Evolutionary conservation across 768 basidiomycete species (phyloP).

Genomic region (Kwoniella botswanensis): DNA sequence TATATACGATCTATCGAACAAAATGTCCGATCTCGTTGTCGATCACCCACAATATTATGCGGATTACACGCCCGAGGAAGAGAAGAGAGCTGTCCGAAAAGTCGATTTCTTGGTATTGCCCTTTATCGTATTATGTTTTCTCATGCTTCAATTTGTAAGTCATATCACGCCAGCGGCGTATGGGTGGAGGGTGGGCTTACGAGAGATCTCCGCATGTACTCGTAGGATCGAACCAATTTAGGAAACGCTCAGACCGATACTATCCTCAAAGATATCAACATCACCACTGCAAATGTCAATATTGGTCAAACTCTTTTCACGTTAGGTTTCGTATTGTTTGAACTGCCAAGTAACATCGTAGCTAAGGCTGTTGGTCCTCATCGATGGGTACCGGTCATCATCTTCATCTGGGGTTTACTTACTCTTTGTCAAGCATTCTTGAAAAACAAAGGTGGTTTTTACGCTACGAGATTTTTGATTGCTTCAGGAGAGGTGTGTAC

Average conservation of each 20-base stretch:
- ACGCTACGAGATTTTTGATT: constrained; percentile 47
- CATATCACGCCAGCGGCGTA: neutral
- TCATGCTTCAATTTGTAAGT: constrained; percentile 34
- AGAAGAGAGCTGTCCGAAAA: constrained; percentile 22
- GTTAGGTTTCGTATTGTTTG: constrained; percentile 51
- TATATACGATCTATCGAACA: neutral
- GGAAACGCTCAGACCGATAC: constrained; percentile 40
- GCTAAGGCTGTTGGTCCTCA: constrained; percentile 38
- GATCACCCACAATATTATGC: constrained; percentile 5
- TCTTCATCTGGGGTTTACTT: constrained; percentile 60
- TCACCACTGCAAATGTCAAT: constrained; percentile 44
- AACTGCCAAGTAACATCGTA: constrained; percentile 47
- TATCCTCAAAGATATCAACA: constrained; percentile 37
- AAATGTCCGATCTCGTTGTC: constrained; percentile 1
- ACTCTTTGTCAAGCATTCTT: constrained; percentile 49
- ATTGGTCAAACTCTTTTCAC: constrained; percentile 51
- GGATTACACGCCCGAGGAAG: constrained; percentile 22
- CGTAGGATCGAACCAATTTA: constrained; percentile 33
- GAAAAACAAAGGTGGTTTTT: constrained; percentile 35
- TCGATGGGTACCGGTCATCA: constrained; percentile 47
- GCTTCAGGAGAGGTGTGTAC: constrained; percentile 32
- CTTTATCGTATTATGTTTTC: constrained; percentile 26
- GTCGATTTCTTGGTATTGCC: constrained; percentile 30
- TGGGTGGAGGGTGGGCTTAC: neutral
- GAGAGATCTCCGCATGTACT: neutral